Base-by-base conservation (phyloP, 225 moss, liverwort and hornwort species). In the Asterella californica region DNA sequence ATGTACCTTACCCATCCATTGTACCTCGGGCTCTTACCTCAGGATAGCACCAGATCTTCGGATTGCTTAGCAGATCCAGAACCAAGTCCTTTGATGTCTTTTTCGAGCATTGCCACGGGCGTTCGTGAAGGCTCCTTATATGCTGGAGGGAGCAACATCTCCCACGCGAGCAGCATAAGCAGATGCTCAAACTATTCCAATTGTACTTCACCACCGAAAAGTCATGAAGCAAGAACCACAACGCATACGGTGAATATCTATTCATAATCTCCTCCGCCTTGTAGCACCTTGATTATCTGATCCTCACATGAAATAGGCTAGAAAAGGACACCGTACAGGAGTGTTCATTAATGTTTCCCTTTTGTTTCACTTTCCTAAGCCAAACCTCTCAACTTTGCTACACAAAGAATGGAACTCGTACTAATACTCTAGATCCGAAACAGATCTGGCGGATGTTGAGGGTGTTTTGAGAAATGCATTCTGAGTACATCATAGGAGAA, bases 151-250 rank as follows among this genome's bases (percentile, higher is more conserved):
- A 62, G 72, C 38, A 70, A 73, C 62, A 45, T 45, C 29, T 62
- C 74, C 2, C 57, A 48, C 30, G 60, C 80, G 10, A 69, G 79
- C 53, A 79, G 67, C 70, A 54, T 37, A 6, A 80, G 60, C 80
- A 80, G 80, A 74, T 80, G 80, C 73, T 80, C 80, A n/a, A 74
- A 80, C 72, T 74, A 38, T 30, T 80, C 80, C 57, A 49, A 8
- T 72, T 72, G 80, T 73, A 55, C n/a, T 72, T 73, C 80, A 59
- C 80, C 80, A 60, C 59, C 45, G 36, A 72, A 62, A 24, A 57
- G 2, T 29, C 30, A 21, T 46, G 61, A 74, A 46, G 45, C n/a
- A 34, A 45, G 54, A 63, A 48, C 25, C 42, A 64, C 73, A 42
- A 36, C 32, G n/a, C 71, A 80, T 7, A 60, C 19, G 80, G 80